These are phyloP conservation scores for Cryomyces antarcticus DNA, from an alignment of 495 filamentous ascomycete species.

Conservation along the genomic window DNA sequence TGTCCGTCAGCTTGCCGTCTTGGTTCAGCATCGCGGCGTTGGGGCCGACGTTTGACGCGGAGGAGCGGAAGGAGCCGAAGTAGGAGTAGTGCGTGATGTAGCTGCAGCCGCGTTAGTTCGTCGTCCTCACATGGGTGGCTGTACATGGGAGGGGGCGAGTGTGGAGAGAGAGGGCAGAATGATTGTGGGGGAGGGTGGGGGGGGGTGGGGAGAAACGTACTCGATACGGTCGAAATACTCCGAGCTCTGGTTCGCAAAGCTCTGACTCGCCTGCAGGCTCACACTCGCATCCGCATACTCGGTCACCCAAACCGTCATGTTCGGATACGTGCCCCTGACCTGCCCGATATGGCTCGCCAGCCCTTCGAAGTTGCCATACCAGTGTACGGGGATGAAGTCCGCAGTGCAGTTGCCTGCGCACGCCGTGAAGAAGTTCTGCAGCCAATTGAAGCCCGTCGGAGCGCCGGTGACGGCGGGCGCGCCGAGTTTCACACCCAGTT, in stretches of 20 bases:
- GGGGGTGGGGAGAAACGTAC: conserved; percentile 5
- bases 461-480: conserved; percentile 17
- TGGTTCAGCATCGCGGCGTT: conserved; percentile 44
- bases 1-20: conserved; percentile 43
- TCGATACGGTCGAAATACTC: conserved; percentile 43
- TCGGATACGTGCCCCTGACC: conserved; percentile 34
- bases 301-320: conserved; percentile 49
- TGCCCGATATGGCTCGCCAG: conserved; percentile 49
- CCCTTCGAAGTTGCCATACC: conserved; percentile 59
- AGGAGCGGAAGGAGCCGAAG: conserved; percentile 51
- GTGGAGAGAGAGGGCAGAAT: not conserved
- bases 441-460: conserved; percentile 37
- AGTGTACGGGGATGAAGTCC: conserved; percentile 59
- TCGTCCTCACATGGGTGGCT: not conserved
- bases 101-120: conserved; percentile 5
- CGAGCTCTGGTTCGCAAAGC: conserved; percentile 40
- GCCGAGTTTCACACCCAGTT: conserved; percentile 18
- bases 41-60: conserved; percentile 45
- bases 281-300: conserved; percentile 38
- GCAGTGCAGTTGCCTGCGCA: conserved; percentile 33
- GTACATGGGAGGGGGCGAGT: not conserved
- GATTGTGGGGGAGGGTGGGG: not conserved
- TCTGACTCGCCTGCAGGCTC: conserved; percentile 30
- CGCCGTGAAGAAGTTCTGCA: conserved; percentile 36
- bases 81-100: conserved; percentile 45